Evolutionary conservation across 768 basidiomycete species (phyloP).

Genomic region (Lentinula edodes): DNA sequence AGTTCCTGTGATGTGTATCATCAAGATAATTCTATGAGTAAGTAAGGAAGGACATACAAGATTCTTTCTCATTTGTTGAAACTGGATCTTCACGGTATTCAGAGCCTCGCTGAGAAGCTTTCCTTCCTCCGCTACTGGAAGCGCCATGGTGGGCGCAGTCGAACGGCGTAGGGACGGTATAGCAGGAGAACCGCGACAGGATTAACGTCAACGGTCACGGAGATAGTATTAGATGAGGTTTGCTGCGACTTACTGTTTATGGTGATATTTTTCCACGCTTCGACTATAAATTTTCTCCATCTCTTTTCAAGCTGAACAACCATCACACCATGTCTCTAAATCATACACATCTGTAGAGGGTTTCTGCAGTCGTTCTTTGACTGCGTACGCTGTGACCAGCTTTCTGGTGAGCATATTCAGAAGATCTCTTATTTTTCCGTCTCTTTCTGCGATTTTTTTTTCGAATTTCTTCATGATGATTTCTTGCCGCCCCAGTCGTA

Average conservation of each 20-base stretch:
- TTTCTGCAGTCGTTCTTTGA: no score
- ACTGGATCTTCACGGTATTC: constrained; percentile 84
- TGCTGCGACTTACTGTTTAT: neutral
- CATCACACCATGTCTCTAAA: no score
- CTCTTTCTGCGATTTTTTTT: neutral
- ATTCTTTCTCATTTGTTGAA: constrained; percentile 92
- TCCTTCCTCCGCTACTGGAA: constrained; percentile 63
- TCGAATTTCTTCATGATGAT: constrained; percentile 5
- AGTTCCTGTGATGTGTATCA: constrained; percentile 54
- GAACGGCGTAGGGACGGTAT: constrained; percentile 1
- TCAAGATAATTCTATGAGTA: neutral
- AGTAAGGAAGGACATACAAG: constrained; percentile 48
- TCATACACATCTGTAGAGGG: no score
- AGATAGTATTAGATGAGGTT: neutral
- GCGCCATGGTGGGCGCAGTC: constrained; percentile 24
- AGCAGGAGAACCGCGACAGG: neutral
- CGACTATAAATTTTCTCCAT: neutral
- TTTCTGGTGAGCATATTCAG: no score
- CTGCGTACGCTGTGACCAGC: no score
- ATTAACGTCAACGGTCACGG: neutral
- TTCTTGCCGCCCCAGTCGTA: constrained; percentile 20
- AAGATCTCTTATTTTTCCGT: neutral
- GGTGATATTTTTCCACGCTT: neutral
- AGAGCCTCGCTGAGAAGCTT: constrained; percentile 82
- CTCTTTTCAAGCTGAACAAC: neutral